Conservation (phyloP, 1,284 basidiomycete species). For the Naganishia sp. region DNA sequence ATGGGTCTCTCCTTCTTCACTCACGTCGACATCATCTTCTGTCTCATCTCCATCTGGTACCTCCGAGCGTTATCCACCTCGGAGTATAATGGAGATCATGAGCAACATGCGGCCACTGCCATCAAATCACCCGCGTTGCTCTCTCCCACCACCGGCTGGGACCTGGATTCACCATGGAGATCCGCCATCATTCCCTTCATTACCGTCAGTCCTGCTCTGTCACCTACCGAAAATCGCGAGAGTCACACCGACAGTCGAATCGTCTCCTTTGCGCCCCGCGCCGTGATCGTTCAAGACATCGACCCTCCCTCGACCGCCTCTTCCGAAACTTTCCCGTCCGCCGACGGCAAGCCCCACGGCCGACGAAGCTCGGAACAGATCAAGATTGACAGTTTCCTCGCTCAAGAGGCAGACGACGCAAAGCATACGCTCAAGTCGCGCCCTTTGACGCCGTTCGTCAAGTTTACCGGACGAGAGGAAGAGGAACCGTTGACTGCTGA, state of each 20-base stretch:
- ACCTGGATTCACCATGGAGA: neutral
- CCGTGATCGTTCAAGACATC: conserved; percentile 4
- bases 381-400: conserved; percentile 17
- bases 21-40: conserved; percentile 8
- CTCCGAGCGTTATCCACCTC: neutral
- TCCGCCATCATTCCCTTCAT: conserved; percentile 16
- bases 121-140: neutral
- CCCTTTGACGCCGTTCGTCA: conserved; percentile 19
- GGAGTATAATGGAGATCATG: neutral
- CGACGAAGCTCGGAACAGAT: conserved; percentile 18
- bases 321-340: conserved; percentile 16
- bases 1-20: conserved; percentile 5
- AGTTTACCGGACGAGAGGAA: neutral
- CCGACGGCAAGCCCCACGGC: neutral
- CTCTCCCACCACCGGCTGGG: neutral
- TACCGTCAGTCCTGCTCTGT: conserved; percentile 8
- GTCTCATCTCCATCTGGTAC: neutral
- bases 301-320: conserved; percentile 14
- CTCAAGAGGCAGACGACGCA: conserved; percentile 1
- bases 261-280: conserved; percentile 15
- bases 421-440: conserved; percentile 12
- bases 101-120: no score
- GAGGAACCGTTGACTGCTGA: conserved; percentile 19
- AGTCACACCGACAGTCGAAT: conserved; percentile 37
- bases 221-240: neutral